phyloP scores from a whole-genome alignment of 2,329 filamentous ascomycete genomes.

The Ascochyta pisi region DNA sequence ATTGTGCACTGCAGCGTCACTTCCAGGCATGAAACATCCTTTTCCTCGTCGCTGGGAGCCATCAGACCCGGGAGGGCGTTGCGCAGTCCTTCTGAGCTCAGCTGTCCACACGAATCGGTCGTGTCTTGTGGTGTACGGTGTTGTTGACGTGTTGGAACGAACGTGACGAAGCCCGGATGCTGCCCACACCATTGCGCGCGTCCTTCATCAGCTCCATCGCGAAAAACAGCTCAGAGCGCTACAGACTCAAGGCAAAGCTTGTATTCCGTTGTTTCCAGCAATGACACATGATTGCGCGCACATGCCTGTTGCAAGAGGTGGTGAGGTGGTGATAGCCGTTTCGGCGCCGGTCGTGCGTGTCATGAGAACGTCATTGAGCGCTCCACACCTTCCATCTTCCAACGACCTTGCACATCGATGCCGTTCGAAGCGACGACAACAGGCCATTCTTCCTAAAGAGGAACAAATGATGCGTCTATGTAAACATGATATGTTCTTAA shows the following conservation, averaged over 20 bases:
- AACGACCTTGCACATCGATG: conserved; percentile 1
- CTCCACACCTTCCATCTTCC: neutral
- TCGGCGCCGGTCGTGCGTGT: neutral
- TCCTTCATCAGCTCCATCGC: neutral
- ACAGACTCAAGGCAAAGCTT: neutral
- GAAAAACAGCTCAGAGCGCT: neutral
- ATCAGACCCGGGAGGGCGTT: neutral
- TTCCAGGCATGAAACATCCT: neutral
- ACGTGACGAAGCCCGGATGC: conserved; percentile 1
- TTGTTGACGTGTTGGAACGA: neutral
- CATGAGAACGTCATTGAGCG: conserved; percentile 10
- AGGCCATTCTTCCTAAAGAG: conserved; percentile 6
- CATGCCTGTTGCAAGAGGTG: neutral
- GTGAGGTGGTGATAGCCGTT: conserved; percentile 5
- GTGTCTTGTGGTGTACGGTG: neutral
- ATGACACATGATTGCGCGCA: neutral
- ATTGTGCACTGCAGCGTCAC: neutral
- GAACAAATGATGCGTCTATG: conserved; percentile 4
- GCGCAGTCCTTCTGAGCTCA: neutral
- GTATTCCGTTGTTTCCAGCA: neutral
- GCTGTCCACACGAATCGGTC: neutral
- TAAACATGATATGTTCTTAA: neutral
- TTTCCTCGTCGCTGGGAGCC: neutral
- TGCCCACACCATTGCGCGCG: neutral
- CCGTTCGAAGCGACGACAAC: conserved; percentile 1